Percentiles rank a stretch among this genome's conserved stretches.
These are phyloP conservation scores for Aspergillus pseudonomiae DNA, from an alignment of 2,329 filamentous ascomycete species.

Conservation along the genomic window DNA sequence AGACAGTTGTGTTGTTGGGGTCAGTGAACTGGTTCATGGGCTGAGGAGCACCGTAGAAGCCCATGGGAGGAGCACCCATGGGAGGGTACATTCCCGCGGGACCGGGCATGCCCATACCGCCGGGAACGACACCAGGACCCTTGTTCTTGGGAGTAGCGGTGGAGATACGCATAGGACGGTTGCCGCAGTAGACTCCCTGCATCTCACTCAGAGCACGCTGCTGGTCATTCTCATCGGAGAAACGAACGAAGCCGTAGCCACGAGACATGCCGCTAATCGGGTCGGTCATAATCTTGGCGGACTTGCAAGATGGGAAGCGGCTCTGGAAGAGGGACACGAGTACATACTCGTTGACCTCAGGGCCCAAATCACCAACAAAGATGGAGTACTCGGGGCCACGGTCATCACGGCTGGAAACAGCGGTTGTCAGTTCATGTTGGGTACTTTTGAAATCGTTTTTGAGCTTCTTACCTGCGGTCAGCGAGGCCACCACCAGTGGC, in stretches of 20 bases:
- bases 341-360: conserved; percentile 98
- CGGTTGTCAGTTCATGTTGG: conserved; percentile 11
- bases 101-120: conserved; percentile 55
- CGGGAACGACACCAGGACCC: conserved; percentile 58
- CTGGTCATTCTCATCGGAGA: conserved; percentile 93
- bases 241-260: conserved; percentile 96
- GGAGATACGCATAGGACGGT: conserved; percentile 97
- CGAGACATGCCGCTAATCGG: conserved; percentile 97
- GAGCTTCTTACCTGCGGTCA: conserved; percentile 73
- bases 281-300: conserved; percentile 99
- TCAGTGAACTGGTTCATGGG: conserved; percentile 99
- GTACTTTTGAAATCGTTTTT: not conserved
- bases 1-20: conserved; percentile 99
- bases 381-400: conserved; percentile 95
- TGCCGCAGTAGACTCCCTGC: conserved; percentile 99
- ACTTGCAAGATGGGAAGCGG: conserved; percentile 96
- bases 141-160: conserved; percentile 96
- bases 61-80: conserved; percentile 71
- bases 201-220: conserved; percentile 95
- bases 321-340: conserved; percentile 95
- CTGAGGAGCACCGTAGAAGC: conserved; percentile 67
- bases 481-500: conserved; percentile 93
- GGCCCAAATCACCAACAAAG: conserved; percentile 96
- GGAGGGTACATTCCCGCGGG: conserved; percentile 66
- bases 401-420: conserved; percentile 69